phyloP scores from a whole-genome alignment of 208 protist genomes.

The Wallacemonas sp. region DNA sequence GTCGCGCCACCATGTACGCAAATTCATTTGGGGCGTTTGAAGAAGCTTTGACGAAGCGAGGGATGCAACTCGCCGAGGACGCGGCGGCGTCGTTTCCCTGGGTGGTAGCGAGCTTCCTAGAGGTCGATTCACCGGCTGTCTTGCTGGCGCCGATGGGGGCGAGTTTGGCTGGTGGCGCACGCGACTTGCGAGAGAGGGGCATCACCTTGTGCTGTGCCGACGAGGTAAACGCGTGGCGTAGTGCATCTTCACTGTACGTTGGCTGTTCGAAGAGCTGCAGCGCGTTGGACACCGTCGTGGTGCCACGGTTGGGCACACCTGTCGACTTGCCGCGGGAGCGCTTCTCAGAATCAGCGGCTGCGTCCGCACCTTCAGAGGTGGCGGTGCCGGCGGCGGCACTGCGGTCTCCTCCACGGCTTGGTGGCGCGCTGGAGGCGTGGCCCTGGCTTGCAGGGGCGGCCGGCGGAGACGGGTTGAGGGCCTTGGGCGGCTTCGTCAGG shows the following conservation, averaged over 20 bases:
- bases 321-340: no score
- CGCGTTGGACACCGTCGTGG: conserved; percentile 50
- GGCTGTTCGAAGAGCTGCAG: conserved; percentile 80
- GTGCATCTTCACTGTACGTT: conserved; percentile 43
- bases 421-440: conserved; percentile 7
- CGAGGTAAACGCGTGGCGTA: conserved; percentile 48
- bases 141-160: conserved; percentile 20
- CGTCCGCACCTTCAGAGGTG: no score
- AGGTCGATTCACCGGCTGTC: neutral
- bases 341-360: no score
- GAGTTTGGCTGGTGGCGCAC: conserved; percentile 26
- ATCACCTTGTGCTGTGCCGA: conserved; percentile 32
- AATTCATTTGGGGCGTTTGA: conserved; percentile 91
- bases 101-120: neutral
- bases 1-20: conserved; percentile 86
- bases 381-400: conserved; percentile 17
- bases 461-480: neutral
- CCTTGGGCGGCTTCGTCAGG: conserved; percentile 31
- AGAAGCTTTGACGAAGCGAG: conserved; percentile 71
- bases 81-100: neutral
- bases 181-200: conserved; percentile 22
- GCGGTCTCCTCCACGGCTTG: conserved; percentile 8
- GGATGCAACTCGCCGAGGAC: conserved; percentile 37
- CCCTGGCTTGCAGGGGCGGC: neutral
- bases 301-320: conserved; percentile 22